Evolutionary conservation across 768 basidiomycete species (phyloP).

Genomic region (Phanerochaete carnosa): DNA sequence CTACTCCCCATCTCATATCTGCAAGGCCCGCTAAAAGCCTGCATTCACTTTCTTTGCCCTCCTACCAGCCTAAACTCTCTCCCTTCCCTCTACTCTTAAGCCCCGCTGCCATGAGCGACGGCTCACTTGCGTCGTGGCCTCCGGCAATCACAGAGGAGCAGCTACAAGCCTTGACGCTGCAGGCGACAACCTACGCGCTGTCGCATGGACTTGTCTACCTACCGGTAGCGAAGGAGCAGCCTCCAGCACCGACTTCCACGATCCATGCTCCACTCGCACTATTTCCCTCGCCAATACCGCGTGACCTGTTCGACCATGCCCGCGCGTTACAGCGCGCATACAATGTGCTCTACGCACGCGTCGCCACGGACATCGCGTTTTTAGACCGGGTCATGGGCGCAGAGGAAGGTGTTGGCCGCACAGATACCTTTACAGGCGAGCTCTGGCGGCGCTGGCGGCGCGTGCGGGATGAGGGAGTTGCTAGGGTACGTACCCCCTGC

Average conservation of each 20-base stretch:
- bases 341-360: constrained; percentile 80
- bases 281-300: constrained; percentile 85
- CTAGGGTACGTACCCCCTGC: constrained; percentile 41
- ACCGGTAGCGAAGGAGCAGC: constrained; percentile 44
- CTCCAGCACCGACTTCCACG: constrained; percentile 60
- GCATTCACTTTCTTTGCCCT: neutral
- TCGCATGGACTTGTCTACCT: constrained; percentile 84
- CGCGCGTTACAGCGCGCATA: constrained; percentile 69
- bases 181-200: constrained; percentile 81
- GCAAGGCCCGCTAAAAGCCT: neutral
- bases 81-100: neutral
- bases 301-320: constrained; percentile 63
- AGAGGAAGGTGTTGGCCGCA: constrained; percentile 69
- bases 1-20: neutral
- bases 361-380: constrained; percentile 78
- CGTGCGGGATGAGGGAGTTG: constrained; percentile 60
- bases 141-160: constrained; percentile 60
- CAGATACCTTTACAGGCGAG: constrained; percentile 82
- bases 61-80: too few species aligned
- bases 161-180: constrained; percentile 52
- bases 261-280: constrained; percentile 91
- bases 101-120: neutral
- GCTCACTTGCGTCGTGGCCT: constrained; percentile 55
- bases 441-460: constrained; percentile 86
- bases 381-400: constrained; percentile 84